phyloP scores from a whole-genome alignment of 1,284 basidiomycete genomes.

The Boletellus deceptivus region DNA sequence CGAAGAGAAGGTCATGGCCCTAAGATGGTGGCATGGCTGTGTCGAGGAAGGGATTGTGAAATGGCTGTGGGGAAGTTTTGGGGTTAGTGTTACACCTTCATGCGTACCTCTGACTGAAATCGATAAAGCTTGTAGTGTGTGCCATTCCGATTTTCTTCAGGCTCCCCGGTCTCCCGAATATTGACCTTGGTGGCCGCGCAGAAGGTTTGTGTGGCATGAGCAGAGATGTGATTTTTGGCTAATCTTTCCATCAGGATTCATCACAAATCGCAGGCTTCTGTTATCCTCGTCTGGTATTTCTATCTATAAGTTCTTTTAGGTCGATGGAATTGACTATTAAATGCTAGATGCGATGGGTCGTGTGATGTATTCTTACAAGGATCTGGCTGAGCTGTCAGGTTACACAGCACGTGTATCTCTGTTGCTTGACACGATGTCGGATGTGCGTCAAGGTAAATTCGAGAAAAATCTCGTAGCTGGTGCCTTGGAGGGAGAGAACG shows the following conservation, averaged over 20 bases:
- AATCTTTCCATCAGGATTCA: slow-evolving; percentile 60
- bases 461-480: slow-evolving; percentile 86
- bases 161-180: slow-evolving; percentile 66
- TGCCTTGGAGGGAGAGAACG: slow-evolving; percentile 76
- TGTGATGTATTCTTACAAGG: slow-evolving; percentile 96
- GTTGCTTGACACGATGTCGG: slow-evolving; percentile 90
- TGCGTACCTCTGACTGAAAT: slow-evolving; percentile 7
- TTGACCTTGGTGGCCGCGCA: slow-evolving; percentile 81
- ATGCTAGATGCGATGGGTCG: slow-evolving; percentile 73
- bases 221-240: not conserved
- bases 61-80: slow-evolving; percentile 96
- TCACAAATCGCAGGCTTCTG: slow-evolving; percentile 90
- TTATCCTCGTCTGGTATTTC: slow-evolving; percentile 71
- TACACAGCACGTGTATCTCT: slow-evolving; percentile 92
- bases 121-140: slow-evolving; percentile 75
- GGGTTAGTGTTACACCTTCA: slow-evolving; percentile 47
- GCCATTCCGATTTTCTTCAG: slow-evolving; percentile 94
- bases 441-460: slow-evolving; percentile 82
- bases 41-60: slow-evolving; percentile 96
- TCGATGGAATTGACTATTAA: not conserved
- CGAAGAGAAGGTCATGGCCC: slow-evolving; percentile 79
- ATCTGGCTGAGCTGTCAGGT: slow-evolving; percentile 92
- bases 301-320: not conserved
- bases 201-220: slow-evolving; percentile 56
- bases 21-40: slow-evolving; percentile 89